These are phyloP conservation scores for Arachnopeziza araneosa DNA, from an alignment of 2,329 filamentous ascomycete species.

Conservation along the genomic window DNA sequence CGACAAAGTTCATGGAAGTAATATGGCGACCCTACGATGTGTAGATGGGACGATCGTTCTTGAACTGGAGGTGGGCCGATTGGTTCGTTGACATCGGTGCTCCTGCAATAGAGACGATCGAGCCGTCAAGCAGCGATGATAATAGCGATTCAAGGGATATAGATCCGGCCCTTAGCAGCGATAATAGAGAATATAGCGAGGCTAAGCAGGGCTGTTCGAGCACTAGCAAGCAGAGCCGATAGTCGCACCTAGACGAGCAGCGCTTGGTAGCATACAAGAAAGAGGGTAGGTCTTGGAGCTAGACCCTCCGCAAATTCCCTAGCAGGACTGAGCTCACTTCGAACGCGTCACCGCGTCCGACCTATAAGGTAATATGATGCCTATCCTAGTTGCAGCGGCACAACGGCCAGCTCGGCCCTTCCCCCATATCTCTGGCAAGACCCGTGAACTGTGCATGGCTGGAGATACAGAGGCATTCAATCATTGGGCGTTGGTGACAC, in stretches of 20 bases:
- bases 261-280: conserved; percentile 3
- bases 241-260: conserved; percentile 1
- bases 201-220: neutral
- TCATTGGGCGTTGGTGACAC: no score
- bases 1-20: conserved; percentile 18
- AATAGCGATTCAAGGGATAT: neutral
- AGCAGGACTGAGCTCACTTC: no score
- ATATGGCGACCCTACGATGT: neutral
- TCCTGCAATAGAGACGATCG: conserved; percentile 11
- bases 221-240: conserved; percentile 1
- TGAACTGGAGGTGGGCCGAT: conserved; percentile 6
- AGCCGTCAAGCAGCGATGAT: conserved; percentile 12
- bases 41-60: conserved; percentile 4
- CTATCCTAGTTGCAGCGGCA: no score
- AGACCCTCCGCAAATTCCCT: conserved; percentile 13
- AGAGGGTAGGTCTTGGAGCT: conserved; percentile 10
- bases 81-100: conserved; percentile 13
- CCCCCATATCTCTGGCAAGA: no score
- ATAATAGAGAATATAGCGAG: conserved; percentile 2
- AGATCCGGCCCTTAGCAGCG: neutral
- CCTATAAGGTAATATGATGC: no score
- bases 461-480: no score
- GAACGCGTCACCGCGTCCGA: no score
- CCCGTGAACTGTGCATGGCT: no score
- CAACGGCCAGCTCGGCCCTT: no score